Evolutionary conservation across 2,329 filamentous ascomycete species (phyloP).

Genomic region (Calycina marina): DNA sequence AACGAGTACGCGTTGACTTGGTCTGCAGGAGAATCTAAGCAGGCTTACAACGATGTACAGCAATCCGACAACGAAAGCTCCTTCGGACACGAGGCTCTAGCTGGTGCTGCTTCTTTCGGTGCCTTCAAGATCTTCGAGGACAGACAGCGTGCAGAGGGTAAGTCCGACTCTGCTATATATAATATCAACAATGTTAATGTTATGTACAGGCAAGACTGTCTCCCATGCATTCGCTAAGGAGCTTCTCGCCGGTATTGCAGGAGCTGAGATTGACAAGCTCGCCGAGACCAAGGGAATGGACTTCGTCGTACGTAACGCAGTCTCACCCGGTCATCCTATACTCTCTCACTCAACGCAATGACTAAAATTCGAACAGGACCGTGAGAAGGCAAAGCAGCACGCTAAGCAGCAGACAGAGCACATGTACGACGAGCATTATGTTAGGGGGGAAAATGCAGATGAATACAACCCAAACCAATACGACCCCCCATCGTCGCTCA

Average conservation of each 20-base stretch:
- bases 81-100: conserved; percentile 59
- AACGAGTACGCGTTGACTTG: conserved; percentile 1
- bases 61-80: conserved; percentile 41
- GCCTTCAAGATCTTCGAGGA: conserved; percentile 73
- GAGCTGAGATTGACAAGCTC: conserved; percentile 62
- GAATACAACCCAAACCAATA: conserved; percentile 36
- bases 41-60: conserved; percentile 31
- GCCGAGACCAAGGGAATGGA: conserved; percentile 56
- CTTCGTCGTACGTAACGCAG: too few species aligned
- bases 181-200: background rate
- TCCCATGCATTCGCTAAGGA: conserved; percentile 68
- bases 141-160: conserved; percentile 54
- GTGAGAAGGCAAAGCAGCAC: conserved; percentile 41
- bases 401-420: conserved; percentile 41
- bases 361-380: too few species aligned
- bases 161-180: conserved; percentile 9
- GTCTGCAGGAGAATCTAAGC: conserved; percentile 26
- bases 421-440: conserved; percentile 50
- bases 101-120: conserved; percentile 62
- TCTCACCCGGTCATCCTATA: too few species aligned
- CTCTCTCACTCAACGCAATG: too few species aligned
- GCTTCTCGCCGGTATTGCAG: conserved; percentile 55
- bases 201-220: conserved; percentile 46
- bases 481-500: conserved; percentile 18
- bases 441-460: conserved; percentile 28